Conservation (phyloP, 805 yeast genomes). For the Candida ovalis region DNA sequence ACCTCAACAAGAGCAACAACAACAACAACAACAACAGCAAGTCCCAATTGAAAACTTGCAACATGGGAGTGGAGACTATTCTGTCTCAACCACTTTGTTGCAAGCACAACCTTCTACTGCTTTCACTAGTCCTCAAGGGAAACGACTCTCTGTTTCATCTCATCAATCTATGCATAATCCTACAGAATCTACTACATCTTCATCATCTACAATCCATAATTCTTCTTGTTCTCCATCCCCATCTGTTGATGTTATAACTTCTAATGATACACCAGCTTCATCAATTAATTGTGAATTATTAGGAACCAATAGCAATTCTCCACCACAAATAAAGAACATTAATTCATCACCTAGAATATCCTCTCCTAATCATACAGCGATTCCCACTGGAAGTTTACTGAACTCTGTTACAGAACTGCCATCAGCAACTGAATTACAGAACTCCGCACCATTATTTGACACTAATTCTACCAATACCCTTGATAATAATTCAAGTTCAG, state of each 20-base stretch:
- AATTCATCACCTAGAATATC: not conserved
- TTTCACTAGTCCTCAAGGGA: not conserved
- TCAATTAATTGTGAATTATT: conserved; percentile 15
- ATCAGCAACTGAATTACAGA: not conserved
- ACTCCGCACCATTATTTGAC: too few species aligned
- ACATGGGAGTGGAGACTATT: not conserved
- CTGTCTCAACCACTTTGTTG: conserved; percentile 1
- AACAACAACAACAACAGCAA: not conserved
- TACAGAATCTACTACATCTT: conserved; percentile 13
- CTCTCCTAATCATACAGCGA: not conserved
- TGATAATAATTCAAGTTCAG: not conserved
- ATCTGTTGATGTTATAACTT: conserved; percentile 11
- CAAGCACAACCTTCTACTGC: not conserved
- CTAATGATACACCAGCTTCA: conserved; percentile 20
- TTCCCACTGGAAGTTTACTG: not conserved
- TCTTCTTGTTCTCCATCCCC: conserved; percentile 21
- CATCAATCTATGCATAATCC: conserved; percentile 11
- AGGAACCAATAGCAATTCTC: not conserved
- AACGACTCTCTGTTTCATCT: conserved; percentile 9
- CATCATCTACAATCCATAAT: conserved; percentile 15
- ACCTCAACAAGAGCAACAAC: not conserved
- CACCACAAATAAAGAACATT: not conserved
- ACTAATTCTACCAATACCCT: not conserved
- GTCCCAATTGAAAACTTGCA: not conserved
- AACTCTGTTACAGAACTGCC: conserved; percentile 1